A percentile compares a stretch with the other conserved stretches of the same genome.
Conservation (phyloP, 805 yeast genomes). For the Limtongia smithiae region DNA sequence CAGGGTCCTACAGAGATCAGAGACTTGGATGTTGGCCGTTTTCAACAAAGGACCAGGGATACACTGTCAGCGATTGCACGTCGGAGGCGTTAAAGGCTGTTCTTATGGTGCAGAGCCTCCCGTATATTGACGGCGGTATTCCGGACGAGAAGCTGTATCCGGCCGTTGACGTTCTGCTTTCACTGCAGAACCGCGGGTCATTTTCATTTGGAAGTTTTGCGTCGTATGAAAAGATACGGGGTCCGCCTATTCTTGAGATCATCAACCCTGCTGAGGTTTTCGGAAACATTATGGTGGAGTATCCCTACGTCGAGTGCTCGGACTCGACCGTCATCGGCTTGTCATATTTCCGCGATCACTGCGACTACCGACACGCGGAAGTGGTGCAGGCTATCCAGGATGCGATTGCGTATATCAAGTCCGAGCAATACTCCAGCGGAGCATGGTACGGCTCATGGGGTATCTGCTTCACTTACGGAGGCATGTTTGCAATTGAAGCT, state of each 20-base stretch:
- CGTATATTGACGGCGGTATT: constrained; percentile 52
- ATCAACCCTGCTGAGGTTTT: constrained; percentile 97
- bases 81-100: constrained; percentile 94
- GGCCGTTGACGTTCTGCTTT: constrained; percentile 72
- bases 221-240: constrained; percentile 81
- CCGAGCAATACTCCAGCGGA: constrained; percentile 73
- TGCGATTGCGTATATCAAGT: constrained; percentile 69
- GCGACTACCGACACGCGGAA: constrained; percentile 61
- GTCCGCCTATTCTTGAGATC: constrained; percentile 68
- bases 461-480: constrained; percentile 89
- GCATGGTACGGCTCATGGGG: constrained; percentile 99
- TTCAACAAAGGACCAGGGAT: constrained; percentile 93
- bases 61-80: constrained; percentile 94
- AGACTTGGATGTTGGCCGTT: constrained; percentile 94
- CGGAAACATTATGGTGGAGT: constrained; percentile 97
- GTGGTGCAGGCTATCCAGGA: constrained; percentile 65
- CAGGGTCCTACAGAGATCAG: constrained; percentile 76
- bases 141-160: constrained; percentile 52
- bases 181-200: constrained; percentile 71
- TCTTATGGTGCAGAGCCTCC: constrained; percentile 77
- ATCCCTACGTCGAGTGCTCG: constrained; percentile 97
- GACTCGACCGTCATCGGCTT: constrained; percentile 91
- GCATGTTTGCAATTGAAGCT: constrained; percentile 97
- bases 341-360: constrained; percentile 66
- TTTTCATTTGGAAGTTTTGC: constrained; percentile 90